Percentiles rank a stretch among this genome's conserved stretches.
phyloP scores from a whole-genome alignment of 2,329 filamentous ascomycete species.

The Rhinocladiella similis region DNA sequence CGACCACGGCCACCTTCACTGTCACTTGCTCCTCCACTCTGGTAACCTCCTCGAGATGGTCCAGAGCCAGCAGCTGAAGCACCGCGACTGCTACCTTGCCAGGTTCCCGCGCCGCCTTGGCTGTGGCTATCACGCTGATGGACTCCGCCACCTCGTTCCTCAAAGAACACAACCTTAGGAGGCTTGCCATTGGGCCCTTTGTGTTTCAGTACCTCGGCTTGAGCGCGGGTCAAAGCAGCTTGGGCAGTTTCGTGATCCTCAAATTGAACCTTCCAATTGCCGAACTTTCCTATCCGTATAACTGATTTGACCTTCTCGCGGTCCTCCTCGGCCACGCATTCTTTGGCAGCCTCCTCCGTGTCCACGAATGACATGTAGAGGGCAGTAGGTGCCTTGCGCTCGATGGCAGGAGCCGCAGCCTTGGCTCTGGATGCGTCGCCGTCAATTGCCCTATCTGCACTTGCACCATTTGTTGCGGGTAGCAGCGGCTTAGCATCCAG shows the following conservation, averaged over 20 bases:
- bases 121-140: constrained; percentile 36
- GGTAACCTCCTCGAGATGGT: constrained; percentile 69
- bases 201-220: constrained; percentile 73
- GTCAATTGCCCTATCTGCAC: constrained; percentile 46
- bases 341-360: constrained; percentile 77
- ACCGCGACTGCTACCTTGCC: constrained; percentile 59
- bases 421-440: constrained; percentile 58
- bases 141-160: constrained; percentile 58
- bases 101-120: constrained; percentile 55
- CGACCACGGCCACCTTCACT: constrained; percentile 68
- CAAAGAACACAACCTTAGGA: constrained; percentile 80
- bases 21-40: constrained; percentile 77
- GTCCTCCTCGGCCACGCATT: constrained; percentile 81
- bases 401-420: constrained; percentile 53
- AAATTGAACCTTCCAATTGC: constrained; percentile 88
- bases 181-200: constrained; percentile 70
- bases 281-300: constrained; percentile 64
- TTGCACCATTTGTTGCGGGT: constrained; percentile 51
- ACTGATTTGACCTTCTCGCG: constrained; percentile 75
- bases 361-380: constrained; percentile 88
- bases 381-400: constrained; percentile 68
- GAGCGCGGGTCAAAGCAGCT: constrained; percentile 66
- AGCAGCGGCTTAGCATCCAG: constrained; percentile 41
- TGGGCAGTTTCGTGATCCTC: constrained; percentile 77
- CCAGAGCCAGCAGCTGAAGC: constrained; percentile 62